Conservation (phyloP, 2,329 filamentous ascomycete species). For the Aureobasidium lini region DNA sequence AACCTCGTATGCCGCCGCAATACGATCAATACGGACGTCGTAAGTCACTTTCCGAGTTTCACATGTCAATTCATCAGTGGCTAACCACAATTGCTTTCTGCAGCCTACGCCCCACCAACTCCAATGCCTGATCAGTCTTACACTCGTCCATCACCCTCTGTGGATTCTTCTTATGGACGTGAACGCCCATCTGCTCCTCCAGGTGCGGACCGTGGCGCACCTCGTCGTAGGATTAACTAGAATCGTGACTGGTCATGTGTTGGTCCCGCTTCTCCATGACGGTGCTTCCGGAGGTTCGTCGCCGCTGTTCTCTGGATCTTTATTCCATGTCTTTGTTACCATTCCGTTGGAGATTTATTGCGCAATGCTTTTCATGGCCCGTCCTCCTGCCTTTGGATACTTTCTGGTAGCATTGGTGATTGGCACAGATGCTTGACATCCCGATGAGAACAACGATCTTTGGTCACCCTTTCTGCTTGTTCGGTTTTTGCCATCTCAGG, state of each 20-base stretch:
- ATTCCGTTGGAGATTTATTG: too few relatives aligned
- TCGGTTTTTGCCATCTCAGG: background rate
- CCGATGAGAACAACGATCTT: background rate
- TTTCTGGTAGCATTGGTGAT: too few relatives aligned
- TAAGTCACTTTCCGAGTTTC: slow-evolving; percentile 2
- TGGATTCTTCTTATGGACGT: background rate
- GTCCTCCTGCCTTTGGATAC: background rate
- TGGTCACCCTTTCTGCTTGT: background rate
- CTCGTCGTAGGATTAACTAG: slow-evolving; percentile 10
- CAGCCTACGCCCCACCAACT: slow-evolving; percentile 1
- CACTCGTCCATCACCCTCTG: slow-evolving; percentile 7
- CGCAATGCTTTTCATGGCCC: too few relatives aligned
- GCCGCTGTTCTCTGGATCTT: too few relatives aligned
- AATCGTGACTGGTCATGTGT: background rate
- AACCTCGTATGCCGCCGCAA: background rate
- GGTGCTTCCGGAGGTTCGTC: background rate
- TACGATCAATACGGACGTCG: slow-evolving; percentile 17
- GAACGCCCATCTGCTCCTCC: slow-evolving; percentile 1
- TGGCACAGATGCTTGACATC: background rate
- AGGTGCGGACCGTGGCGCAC: slow-evolving; percentile 11
- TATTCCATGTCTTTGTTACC: too few relatives aligned
- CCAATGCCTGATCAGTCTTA: slow-evolving; percentile 4
- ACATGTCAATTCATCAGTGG: background rate
- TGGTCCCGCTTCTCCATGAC: background rate
- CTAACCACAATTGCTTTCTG: background rate